Evolutionary conservation across 495 filamentous ascomycete species (phyloP).

Genomic region (Clohesyomyces aquaticus): DNA sequence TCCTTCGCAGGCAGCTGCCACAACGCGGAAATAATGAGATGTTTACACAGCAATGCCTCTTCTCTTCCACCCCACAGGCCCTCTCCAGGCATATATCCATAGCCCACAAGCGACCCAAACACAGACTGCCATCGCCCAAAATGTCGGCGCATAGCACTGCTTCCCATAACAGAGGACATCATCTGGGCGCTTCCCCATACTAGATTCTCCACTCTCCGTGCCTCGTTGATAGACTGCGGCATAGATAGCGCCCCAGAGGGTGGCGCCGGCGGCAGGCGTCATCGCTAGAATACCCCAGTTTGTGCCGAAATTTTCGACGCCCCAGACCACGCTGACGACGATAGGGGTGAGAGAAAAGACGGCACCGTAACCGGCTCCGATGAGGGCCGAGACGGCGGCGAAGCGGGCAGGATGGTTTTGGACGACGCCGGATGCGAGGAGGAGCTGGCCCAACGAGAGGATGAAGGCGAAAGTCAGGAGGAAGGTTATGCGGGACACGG

Average conservation of each 20-base stretch:
- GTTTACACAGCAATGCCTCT: slow-evolving; percentile 75
- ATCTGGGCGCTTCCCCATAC: slow-evolving; percentile 43
- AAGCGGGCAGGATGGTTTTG: slow-evolving; percentile 71
- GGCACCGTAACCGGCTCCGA: slow-evolving; percentile 91
- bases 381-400: slow-evolving; percentile 74
- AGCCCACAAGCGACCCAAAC: slow-evolving; percentile 76
- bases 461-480: slow-evolving; percentile 74
- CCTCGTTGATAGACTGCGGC: slow-evolving; percentile 72
- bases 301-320: slow-evolving; percentile 96
- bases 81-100: slow-evolving; percentile 82
- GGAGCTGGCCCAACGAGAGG: slow-evolving; percentile 73
- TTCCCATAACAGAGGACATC: slow-evolving; percentile 71
- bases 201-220: slow-evolving; percentile 38
- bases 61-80: slow-evolving; percentile 71
- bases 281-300: slow-evolving; percentile 96
- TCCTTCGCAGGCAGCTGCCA: too few species aligned
- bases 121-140: slow-evolving; percentile 79
- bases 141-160: slow-evolving; percentile 74
- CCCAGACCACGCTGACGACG: slow-evolving; percentile 92
- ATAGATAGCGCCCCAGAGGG: slow-evolving; percentile 85
- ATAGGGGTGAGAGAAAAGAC: slow-evolving; percentile 88
- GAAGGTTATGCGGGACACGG: slow-evolving; percentile 77
- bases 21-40: too few species aligned
- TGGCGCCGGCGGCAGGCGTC: slow-evolving; percentile 82
- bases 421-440: slow-evolving; percentile 72